These are phyloP conservation scores for Paracamarosporium sp. DNA, from an alignment of 2,329 filamentous ascomycete species.

Conservation along the genomic window DNA sequence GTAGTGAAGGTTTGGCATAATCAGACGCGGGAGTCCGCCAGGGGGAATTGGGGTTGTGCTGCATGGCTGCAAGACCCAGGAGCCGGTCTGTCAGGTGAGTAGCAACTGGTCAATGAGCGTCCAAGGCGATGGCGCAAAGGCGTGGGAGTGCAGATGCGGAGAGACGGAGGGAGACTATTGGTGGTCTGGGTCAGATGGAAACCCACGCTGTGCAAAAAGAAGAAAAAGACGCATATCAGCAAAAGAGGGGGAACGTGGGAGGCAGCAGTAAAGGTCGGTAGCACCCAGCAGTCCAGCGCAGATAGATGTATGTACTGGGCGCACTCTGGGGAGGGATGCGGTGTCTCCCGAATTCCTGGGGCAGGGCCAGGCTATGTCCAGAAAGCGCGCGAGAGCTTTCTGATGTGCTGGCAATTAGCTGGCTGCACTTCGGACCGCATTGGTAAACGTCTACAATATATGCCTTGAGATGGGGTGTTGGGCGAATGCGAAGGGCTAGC, in stretches of 20 bases:
- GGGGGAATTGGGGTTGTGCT: conserved; percentile 42
- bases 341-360: conserved; percentile 26
- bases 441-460: conserved; percentile 47
- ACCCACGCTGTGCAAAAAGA: conserved; percentile 31
- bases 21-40: conserved; percentile 42
- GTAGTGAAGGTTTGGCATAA: conserved; percentile 43
- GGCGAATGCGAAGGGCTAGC: conserved; percentile 49
- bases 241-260: conserved; percentile 32
- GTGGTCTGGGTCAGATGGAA: conserved; percentile 17
- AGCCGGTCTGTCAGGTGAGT: conserved; percentile 28
- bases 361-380: conserved; percentile 38
- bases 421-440: conserved; percentile 46
- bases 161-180: conserved; percentile 26
- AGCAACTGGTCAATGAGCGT: conserved; percentile 29
- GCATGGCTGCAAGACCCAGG: conserved; percentile 36
- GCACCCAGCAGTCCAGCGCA: conserved; percentile 34
- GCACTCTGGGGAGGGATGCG: conserved; percentile 23
- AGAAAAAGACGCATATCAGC: conserved; percentile 38
- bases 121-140: conserved; percentile 20
- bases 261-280: conserved; percentile 29
- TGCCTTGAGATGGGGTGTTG: conserved; percentile 44
- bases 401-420: conserved; percentile 50
- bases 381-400: conserved; percentile 36
- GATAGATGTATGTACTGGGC: conserved; percentile 42
- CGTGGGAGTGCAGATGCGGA: conserved; percentile 22